Base-by-base conservation (phyloP, 1,139 yeast genomes). In the Blastobotrys arbuscula region DNA sequence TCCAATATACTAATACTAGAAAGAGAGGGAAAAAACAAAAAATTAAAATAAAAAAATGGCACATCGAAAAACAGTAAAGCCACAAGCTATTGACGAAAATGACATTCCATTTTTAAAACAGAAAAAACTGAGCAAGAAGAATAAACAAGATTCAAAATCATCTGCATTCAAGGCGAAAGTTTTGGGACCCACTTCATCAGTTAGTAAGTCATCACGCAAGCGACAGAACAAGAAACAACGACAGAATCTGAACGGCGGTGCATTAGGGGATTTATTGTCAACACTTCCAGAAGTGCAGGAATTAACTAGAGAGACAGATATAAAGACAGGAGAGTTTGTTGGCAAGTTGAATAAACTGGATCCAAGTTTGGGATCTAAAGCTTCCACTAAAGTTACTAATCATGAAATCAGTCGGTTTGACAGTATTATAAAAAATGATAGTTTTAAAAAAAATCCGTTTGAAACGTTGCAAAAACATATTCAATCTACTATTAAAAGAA, bases 361-460 rank as follows among this genome's bases (percentile, higher is more conserved):
- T 42, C 64, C 63, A 5, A 59, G 60, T 40, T 54, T 54, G 44
- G 60, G 59, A 49, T 52, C 62, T 2, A 59, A 59, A 42, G 56
- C 61, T 12, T 63, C 63, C 37, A 66, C 64, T 46, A 59, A 59
- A 42, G 60, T 66, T 1, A 62, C 62, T 19, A 55, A 54, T 45
- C 56, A 56, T 34, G 70, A 66, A 46, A 64, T 59, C 30, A 53
- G 53, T 16, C 52, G 63, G 41, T 66, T 65, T 52, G 55, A 54
- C 42, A 54, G 53, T 41, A 58, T 62, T 12, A 46, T 58, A 13
- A 53, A 51, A 12, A 54, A 57, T 34, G 41, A 53, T 23, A 45
- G 52, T 45, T 62, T 56, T 49, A 52, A 55, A 40, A 45, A 55
- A 42, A 55, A 59, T 16, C 66, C 66, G n/a, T 60, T 62, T 46